Evolutionary conservation across 495 filamentous ascomycete species (phyloP).

Genomic region (Echria macrotheca): DNA sequence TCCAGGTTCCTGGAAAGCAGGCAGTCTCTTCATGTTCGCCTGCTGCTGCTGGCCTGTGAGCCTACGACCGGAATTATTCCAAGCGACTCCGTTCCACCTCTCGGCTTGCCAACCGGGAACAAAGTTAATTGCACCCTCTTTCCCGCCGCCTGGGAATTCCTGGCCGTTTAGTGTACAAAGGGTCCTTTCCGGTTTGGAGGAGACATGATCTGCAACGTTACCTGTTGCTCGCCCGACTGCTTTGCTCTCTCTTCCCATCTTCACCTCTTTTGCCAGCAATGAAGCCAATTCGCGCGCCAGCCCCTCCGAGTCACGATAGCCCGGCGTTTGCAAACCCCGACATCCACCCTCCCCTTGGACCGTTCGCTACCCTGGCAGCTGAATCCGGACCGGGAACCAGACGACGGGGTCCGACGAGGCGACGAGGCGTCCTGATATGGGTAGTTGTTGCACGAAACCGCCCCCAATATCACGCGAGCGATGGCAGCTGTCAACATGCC

Average conservation of each 20-base stretch:
- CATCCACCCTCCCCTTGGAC: background rate
- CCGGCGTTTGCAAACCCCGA: too few relatives aligned
- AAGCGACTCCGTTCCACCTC: slow-evolving; percentile 14
- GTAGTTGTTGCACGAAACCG: too few relatives aligned
- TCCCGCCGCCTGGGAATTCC: slow-evolving; percentile 13
- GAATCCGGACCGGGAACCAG: too few relatives aligned
- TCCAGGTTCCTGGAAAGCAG: slow-evolving; percentile 27
- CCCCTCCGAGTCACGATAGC: too few relatives aligned
- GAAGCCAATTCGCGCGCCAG: slow-evolving; percentile 2
- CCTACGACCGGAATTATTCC: slow-evolving; percentile 21
- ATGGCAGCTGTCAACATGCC: too few relatives aligned
- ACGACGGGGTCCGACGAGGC: too few relatives aligned
- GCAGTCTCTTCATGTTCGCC: slow-evolving; percentile 1
- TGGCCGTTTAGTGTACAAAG: slow-evolving; percentile 5
- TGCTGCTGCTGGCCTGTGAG: background rate
- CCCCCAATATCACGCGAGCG: too few relatives aligned
- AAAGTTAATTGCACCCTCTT: slow-evolving; percentile 17
- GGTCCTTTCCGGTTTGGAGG: slow-evolving; percentile 19
- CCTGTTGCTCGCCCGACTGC: slow-evolving; percentile 11
- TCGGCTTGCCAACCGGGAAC: slow-evolving; percentile 24
- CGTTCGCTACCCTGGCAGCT: too few relatives aligned
- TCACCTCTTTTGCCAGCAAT: background rate
- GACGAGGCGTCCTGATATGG: too few relatives aligned
- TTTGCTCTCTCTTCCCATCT: background rate
- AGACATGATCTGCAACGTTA: slow-evolving; percentile 25